A percentile compares a stretch with the other conserved stretches of the same genome.
These are phyloP conservation scores for Hypoxylon lenormandii DNA, from an alignment of 495 filamentous ascomycete species.

Conservation along the genomic window DNA sequence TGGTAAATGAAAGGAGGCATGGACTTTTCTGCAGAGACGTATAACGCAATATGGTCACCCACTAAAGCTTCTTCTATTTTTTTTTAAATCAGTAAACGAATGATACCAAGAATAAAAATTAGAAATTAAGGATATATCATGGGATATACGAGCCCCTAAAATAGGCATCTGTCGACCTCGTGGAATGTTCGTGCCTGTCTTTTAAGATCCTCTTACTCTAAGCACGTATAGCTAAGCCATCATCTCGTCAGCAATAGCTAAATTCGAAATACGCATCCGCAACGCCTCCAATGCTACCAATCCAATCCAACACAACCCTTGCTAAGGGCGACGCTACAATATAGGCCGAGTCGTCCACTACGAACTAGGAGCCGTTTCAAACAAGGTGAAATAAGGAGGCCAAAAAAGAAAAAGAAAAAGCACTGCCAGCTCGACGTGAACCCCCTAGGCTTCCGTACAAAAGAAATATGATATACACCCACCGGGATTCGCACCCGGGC, in stretches of 20 bases:
- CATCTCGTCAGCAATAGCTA: no score
- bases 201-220: not conserved
- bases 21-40: slow-evolving; percentile 14
- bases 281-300: no score
- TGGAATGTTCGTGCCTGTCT: not conserved
- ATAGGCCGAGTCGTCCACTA: no score
- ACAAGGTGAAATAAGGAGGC: no score
- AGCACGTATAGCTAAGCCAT: no score
- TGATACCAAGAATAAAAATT: slow-evolving; percentile 37
- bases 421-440: not conserved
- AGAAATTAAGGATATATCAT: slow-evolving; percentile 20
- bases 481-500: slow-evolving; percentile 9
- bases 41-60: slow-evolving; percentile 26
- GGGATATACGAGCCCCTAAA: not conserved
- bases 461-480: not conserved
- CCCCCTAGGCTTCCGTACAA: not conserved
- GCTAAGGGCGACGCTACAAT: no score
- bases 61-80: not conserved
- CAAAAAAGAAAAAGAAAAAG: not conserved
- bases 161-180: not conserved
- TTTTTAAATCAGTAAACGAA: slow-evolving; percentile 43
- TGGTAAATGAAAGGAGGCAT: slow-evolving; percentile 35
- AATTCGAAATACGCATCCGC: no score
- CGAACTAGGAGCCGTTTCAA: no score
- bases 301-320: no score